Conservation (phyloP, 257 asterid species). For the Cynanchum wilfordii region DNA sequence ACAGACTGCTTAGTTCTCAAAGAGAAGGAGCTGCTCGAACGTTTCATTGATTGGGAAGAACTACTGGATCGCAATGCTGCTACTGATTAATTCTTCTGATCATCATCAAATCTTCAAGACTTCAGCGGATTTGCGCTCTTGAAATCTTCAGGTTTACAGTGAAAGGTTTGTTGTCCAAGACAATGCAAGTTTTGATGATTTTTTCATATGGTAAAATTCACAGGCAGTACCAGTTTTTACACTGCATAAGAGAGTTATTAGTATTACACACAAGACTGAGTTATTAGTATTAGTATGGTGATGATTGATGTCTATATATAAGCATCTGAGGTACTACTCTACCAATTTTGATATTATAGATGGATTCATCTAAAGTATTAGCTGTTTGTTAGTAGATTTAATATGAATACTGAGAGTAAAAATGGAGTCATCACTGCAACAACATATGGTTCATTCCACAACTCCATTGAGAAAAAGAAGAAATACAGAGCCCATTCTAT, state of each 20-base stretch:
- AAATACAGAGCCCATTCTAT: not conserved
- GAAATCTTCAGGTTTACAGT: not conserved
- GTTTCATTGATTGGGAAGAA: conserved; percentile 83
- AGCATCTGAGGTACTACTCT: too few relatives aligned
- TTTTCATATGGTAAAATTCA: too few relatives aligned
- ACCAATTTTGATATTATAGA: too few relatives aligned
- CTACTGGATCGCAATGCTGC: conserved; percentile 44
- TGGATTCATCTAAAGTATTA: too few relatives aligned
- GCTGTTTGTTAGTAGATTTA: too few relatives aligned
- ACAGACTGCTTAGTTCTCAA: conserved; percentile 68
- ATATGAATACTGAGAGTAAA: not conserved
- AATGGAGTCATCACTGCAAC: not conserved
- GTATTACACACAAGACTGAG: too few relatives aligned
- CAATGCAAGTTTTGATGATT: not conserved
- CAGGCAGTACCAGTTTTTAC: too few relatives aligned
- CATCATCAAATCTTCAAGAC: too few relatives aligned
- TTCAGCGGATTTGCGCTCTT: not conserved
- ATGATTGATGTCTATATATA: too few relatives aligned
- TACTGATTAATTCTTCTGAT: conserved; percentile 7
- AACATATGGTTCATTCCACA: not conserved
- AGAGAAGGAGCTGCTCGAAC: conserved; percentile 77
- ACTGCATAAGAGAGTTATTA: not conserved
- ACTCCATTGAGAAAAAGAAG: not conserved
- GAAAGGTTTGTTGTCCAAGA: not conserved
- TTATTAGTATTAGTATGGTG: too few relatives aligned